Percentiles rank a stretch among this genome's conserved stretches.
phyloP scores from a whole-genome alignment of 2,329 filamentous ascomycete genomes.

The Pestalotiopsis sp. region DNA sequence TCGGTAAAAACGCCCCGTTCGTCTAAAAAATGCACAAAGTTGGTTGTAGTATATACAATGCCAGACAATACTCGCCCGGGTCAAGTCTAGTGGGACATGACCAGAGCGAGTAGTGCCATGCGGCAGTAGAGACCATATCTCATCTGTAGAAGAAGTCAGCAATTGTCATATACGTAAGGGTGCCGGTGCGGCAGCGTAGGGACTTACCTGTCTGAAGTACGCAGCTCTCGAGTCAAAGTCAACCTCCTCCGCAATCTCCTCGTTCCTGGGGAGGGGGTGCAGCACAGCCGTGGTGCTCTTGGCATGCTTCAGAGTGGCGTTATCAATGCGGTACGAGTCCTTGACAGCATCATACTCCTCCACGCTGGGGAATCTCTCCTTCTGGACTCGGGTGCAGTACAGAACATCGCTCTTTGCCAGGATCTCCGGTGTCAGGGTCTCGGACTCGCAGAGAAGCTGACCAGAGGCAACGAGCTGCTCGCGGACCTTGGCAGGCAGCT shows the following conservation, averaged over 20 bases:
- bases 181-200: constrained; percentile 20
- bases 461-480: constrained; percentile 72
- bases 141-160: constrained; percentile 69
- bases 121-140: constrained; percentile 95
- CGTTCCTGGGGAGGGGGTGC: constrained; percentile 92
- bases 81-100: constrained; percentile 62
- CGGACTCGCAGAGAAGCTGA: constrained; percentile 75
- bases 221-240: constrained; percentile 96
- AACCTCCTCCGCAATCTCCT: constrained; percentile 92
- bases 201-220: constrained; percentile 97
- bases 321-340: constrained; percentile 87
- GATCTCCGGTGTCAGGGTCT: constrained; percentile 83
- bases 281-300: constrained; percentile 94
- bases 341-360: constrained; percentile 85
- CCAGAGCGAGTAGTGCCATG: constrained; percentile 94
- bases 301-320: constrained; percentile 83
- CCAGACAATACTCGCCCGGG: not conserved
- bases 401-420: constrained; percentile 85
- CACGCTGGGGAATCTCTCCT: constrained; percentile 86
- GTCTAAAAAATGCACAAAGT: constrained; percentile 13
- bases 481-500: constrained; percentile 74
- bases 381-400: constrained; percentile 96
- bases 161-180: constrained; percentile 1
- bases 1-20: constrained; percentile 13
- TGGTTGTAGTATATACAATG: constrained; percentile 4